Base-by-base conservation (phyloP, 148 eudicot genomes). In the Rhododendron vialii region DNA sequence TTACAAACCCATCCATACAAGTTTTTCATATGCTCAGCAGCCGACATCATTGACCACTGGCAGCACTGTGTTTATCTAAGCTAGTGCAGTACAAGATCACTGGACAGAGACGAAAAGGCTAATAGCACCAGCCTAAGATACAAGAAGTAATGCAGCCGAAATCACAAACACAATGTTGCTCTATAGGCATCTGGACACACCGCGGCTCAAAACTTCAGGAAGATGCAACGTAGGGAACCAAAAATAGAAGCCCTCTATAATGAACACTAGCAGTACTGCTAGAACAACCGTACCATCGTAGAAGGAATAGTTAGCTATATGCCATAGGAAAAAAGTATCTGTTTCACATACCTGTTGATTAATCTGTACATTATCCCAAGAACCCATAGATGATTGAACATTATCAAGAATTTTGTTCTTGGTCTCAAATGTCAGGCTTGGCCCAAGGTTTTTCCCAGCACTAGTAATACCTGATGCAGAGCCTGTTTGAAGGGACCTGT, bases 271-370 rank as follows among this genome's bases (percentile, higher is more conserved):
- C 22, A 80, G 28, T 50, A 51, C 22, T 28, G 50, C 61, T 12
- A 81, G n/a, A 77, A 86, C 26, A 75, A 69, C 36, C 78, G 5
- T 4, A 38, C 43, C 51, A 20, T 47, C 43, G 0, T 13, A 53
- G 18, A 84, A 17, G 63, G 57, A 83, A 78, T 13, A 83, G 53
- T 18, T 15, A 47, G 61, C 61, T 55, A 18, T 55, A 43, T 73
- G 41, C 12, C 35, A 51, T 6, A 55, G 61, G 45, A 9, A 81
- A 83, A 82, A 17, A 45, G 77, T 18, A 55, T 84, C 20, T 14
- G 84, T 51, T 59, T 38, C 69, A 50, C 86, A 88, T 87, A 94
- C 95, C 96, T 91, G 92, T 85, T 92, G 95, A 92, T 89, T 91
- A 43, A 82, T 84, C 86, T 71, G 90, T 86, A 91, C 85, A 89